Conservation (phyloP, 768 basidiomycete genomes). For the Tylopilus plumbeoviolaceoides region DNA sequence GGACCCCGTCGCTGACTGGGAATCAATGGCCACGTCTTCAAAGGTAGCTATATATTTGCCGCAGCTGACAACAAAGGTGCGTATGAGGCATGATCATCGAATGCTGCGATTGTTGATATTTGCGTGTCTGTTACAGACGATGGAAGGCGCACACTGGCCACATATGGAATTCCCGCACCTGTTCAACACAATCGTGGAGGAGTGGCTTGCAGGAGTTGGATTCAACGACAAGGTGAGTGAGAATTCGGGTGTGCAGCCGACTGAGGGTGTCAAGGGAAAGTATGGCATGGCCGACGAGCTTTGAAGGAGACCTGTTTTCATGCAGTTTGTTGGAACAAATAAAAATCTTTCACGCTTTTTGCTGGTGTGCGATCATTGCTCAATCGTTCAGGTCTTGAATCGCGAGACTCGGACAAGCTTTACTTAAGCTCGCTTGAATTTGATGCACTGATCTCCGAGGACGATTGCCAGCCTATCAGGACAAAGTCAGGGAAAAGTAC, state of each 20-base stretch:
- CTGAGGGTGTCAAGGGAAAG: neutral
- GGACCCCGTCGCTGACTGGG: constrained; percentile 47
- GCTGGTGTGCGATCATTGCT: too few relatives aligned
- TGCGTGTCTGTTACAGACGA: constrained; percentile 32
- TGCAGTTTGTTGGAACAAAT: too few relatives aligned
- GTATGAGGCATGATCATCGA: constrained; percentile 1
- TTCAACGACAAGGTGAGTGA: neutral
- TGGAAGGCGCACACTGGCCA: constrained; percentile 61
- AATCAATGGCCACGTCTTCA: constrained; percentile 23
- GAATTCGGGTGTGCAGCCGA: neutral
- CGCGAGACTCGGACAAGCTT: too few relatives aligned
- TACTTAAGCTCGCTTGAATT: too few relatives aligned
- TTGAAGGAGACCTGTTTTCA: constrained; percentile 2
- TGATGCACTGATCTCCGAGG: too few relatives aligned
- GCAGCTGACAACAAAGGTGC: constrained; percentile 32
- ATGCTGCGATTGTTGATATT: constrained; percentile 27
- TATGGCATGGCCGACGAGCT: constrained; percentile 13
- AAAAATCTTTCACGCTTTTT: too few relatives aligned
- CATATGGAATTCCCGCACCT: constrained; percentile 56
- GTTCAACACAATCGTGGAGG: constrained; percentile 48
- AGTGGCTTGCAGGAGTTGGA: constrained; percentile 42
- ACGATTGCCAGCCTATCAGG: too few relatives aligned
- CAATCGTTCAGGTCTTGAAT: too few relatives aligned
- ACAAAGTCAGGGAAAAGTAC: too few relatives aligned
- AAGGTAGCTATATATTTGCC: constrained; percentile 32